Evolutionary conservation across 208 protist genomes (phyloP).

Genomic region (Vickermania spadyakhi): DNA sequence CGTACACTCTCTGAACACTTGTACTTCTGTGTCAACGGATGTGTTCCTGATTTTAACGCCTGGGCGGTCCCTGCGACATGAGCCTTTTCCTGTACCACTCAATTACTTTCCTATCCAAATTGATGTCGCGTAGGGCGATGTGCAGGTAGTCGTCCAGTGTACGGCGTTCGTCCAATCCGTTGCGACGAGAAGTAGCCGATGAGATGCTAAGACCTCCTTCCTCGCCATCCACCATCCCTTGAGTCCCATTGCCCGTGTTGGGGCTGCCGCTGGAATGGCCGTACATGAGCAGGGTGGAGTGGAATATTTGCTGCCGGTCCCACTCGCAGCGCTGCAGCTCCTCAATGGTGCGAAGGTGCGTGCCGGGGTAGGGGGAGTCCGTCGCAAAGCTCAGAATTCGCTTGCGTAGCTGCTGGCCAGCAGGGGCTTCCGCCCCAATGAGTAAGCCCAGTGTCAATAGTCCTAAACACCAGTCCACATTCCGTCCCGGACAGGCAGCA

Average conservation of each 20-base stretch:
- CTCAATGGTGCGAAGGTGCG: background rate
- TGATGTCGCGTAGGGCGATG: conserved; percentile 58
- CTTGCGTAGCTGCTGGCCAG: background rate
- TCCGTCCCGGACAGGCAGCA: conserved; percentile 42
- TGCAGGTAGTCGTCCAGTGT: conserved; percentile 56
- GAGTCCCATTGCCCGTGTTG: background rate
- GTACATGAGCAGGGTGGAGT: background rate
- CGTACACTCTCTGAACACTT: no score
- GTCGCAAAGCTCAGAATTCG: background rate
- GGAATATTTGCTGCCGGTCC: background rate
- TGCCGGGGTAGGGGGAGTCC: background rate
- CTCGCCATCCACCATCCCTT: background rate
- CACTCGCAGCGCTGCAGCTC: background rate
- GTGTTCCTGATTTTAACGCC: no score
- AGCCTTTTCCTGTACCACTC: conserved; percentile 28
- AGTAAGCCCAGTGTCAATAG: conserved; percentile 42
- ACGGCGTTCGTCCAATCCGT: conserved; percentile 16
- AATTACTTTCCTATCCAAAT: conserved; percentile 33
- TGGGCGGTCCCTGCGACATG: background rate
- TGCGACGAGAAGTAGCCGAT: conserved; percentile 3
- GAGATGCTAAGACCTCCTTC: background rate
- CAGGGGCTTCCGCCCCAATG: background rate
- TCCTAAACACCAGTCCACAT: conserved; percentile 18
- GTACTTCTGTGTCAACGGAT: no score
- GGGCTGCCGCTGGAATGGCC: background rate